Evolutionary conservation across 768 basidiomycete genomes (phyloP).

Genomic region (Rhizopogon vulgaris): DNA sequence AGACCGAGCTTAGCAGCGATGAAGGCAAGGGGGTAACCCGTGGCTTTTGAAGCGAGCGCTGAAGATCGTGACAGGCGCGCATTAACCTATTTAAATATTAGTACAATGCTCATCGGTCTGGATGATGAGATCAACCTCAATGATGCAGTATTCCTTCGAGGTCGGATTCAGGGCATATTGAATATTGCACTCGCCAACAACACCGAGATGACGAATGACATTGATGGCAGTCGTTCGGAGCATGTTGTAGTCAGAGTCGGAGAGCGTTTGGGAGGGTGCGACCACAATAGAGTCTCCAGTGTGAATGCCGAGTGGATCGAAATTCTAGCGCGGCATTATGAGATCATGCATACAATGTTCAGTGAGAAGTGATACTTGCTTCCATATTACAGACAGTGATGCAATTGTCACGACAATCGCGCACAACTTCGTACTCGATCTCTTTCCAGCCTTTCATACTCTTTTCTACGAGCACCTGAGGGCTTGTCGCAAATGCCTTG

Average conservation of each 20-base stretch:
- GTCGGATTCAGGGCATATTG: conserved; percentile 95
- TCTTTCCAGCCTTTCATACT: conserved; percentile 99
- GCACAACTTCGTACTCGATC: conserved; percentile 98
- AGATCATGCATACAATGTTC: not conserved
- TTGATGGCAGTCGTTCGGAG: conserved; percentile 96
- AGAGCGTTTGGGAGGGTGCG: conserved; percentile 95
- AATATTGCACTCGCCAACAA: conserved; percentile 98
- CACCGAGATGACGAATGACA: conserved; percentile 96
- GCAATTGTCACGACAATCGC: conserved; percentile 96
- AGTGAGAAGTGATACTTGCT: conserved; percentile 43
- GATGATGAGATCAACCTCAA: conserved; percentile 55
- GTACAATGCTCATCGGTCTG: conserved; percentile 1
- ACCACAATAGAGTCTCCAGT: conserved; percentile 98
- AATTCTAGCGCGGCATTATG: conserved; percentile 59
- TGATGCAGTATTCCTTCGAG: conserved; percentile 97
- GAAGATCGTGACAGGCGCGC: conserved; percentile 98
- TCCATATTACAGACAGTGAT: conserved; percentile 99
- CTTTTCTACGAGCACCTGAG: conserved; percentile 98
- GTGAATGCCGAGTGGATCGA: conserved; percentile 96
- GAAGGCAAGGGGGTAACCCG: conserved; percentile 96
- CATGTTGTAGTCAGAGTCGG: conserved; percentile 99
- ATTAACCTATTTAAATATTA: conserved; percentile 51
- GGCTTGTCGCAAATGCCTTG: conserved; percentile 96
- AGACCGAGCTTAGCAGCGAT: conserved; percentile 98
- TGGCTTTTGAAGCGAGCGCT: conserved; percentile 96